Evolutionary conservation across 441 rosid species (phyloP).

Genomic region (Francoa sonchifolia): DNA sequence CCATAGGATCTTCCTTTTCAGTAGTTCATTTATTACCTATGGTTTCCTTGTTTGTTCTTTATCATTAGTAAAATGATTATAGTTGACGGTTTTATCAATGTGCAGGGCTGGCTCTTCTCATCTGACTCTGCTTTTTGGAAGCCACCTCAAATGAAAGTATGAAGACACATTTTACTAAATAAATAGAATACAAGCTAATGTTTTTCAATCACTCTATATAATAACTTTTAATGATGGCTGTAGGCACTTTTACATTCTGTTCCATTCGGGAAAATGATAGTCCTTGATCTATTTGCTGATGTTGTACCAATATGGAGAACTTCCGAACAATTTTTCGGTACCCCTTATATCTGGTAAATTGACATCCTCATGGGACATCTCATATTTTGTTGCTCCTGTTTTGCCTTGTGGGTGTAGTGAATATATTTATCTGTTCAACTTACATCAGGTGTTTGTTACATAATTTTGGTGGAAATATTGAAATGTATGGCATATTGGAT

Average conservation of each 20-base stretch:
- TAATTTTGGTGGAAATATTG: constrained; percentile 94
- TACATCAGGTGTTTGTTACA: constrained; percentile 81
- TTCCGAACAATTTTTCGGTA: constrained; percentile 79
- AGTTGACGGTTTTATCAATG: constrained; percentile 8
- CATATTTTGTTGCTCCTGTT: constrained; percentile 4
- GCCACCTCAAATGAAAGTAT: constrained; percentile 89
- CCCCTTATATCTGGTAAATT: constrained; percentile 83
- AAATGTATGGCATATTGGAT: constrained; percentile 83
- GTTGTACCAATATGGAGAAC: constrained; percentile 76
- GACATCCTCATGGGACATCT: constrained; percentile 2
- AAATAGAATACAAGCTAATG: background rate
- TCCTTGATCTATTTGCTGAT: constrained; percentile 91
- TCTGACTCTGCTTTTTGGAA: constrained; percentile 81
- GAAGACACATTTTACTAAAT: constrained; percentile 5
- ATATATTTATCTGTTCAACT: constrained; percentile 6
- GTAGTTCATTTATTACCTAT: background rate
- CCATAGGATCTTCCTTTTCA: background rate
- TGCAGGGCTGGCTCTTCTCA: constrained; percentile 96
- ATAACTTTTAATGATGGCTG: constrained; percentile 13
- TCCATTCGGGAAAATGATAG: constrained; percentile 90
- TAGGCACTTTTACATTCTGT: constrained; percentile 95
- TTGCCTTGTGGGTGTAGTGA: too few relatives aligned
- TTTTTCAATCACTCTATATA: too few relatives aligned
- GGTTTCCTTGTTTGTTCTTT: background rate
- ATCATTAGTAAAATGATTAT: constrained; percentile 4